Base-by-base conservation (phyloP, 2,329 filamentous ascomycete species). In the Rhynchosporium agropyri region DNA sequence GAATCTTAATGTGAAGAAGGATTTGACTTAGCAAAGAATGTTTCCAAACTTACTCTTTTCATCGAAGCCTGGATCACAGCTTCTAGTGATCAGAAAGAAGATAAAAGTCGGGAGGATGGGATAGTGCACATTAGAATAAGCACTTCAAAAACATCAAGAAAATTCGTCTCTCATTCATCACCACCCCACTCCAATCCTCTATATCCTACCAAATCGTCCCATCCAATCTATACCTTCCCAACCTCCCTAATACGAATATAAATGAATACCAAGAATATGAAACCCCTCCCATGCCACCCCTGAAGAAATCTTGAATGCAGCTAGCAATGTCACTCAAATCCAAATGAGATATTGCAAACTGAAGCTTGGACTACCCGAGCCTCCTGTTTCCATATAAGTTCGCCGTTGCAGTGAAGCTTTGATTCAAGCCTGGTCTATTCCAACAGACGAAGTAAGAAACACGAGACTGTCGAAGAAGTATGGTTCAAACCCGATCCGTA, bases 401-500 rank as follows among this genome's bases (percentile, higher is more conserved):
- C 40, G 28, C 40, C 40, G 6, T 57, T 7, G 8, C 3, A n/a
- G 10, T 26, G 42, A 31, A 46, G 40, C 54, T 28, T 31, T 28
- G 45, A 46, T 33, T 13, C 40, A n/a, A 3, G 10, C 43, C 54
- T 26, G n/a, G 40, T 57, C 38, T 57, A 57, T 33, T 57, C 54
- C 40, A 57, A 46, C 26, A 57, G 54, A 57, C 28, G 43, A 46
- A 45, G 36, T 57, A 28, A 46, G 54, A 57, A 57, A 28, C n/a
- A 38, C 33, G 9, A 36, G 33, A 36, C 5, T 6, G 33, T 36
- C 9, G 33, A 36, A 56, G 40, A 31, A 31, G 20, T 38, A 43
- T 31, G 7, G 20, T 20, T 40, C 50, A 42, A 36, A 36, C 9
- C 9, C 9, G 33, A 5, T 36, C 9, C 10, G 36, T 20, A 15